Base-by-base conservation (phyloP, 176 grass and related monocot genomes). In the Neostapfia colusana region DNA sequence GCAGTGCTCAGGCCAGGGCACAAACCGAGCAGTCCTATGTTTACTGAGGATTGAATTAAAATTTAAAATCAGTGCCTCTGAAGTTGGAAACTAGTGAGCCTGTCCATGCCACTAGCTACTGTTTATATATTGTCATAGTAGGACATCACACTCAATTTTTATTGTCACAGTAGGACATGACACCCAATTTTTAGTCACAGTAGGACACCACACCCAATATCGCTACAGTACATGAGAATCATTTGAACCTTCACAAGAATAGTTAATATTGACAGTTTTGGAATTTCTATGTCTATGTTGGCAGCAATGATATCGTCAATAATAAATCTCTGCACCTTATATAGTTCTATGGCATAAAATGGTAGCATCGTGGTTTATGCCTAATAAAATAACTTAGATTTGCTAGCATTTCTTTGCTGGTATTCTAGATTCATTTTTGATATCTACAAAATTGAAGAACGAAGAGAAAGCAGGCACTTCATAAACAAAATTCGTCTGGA, bases 371-470 rank as follows among this genome's bases (percentile, higher is more conserved):
- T 48, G n/a, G 60, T 77, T 69, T 41, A 17, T 72, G 40, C 74
- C 38, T 50, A 59, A 9, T 50, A 59, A 9, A 61, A 51, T 78
- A 24, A 73, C 31, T 8, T 67, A 35, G 3, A 37, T 75, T 70
- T 49, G 28, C 46, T 69, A 56, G 15, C 12, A 69, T 37, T 73
- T 72, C 21, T 78, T 76, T 76, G 31, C 23, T 63, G 46, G 41
- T 15, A 18, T 84, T 7, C 60, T 79, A 97, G 93, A 75, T 97
- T 97, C 28, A 61, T 97, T 72, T 31, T 38, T 73, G 93, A 97
- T 82, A 89, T 93, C 82, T 85, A 90, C 76, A 84, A 83, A 85
- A 82, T 51, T 13, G 83, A 93, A 93, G 93, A 85, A 42, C 82
- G 93, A 34, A 78, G 83, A 62, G 85, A 97, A 77, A 83, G 55